Evolutionary conservation across 1,284 basidiomycete species (phyloP).

Genomic region (Vanrija pseudolonga): DNA sequence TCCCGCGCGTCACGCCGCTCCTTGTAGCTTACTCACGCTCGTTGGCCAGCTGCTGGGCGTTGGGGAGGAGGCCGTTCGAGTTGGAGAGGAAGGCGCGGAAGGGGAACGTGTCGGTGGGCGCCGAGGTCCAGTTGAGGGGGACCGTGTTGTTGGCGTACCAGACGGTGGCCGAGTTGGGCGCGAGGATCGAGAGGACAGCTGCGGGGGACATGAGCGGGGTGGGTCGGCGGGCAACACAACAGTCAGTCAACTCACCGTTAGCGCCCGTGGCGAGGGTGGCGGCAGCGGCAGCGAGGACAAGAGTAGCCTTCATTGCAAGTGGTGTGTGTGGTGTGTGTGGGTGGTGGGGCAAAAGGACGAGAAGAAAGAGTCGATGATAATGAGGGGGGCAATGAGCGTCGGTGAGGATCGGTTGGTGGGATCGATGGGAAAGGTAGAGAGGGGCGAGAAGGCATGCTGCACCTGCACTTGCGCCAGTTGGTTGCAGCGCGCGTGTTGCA

Average conservation of each 20-base stretch:
- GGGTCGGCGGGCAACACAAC: too few species aligned
- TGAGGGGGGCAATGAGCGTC: not conserved
- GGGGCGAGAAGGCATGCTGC: too few species aligned
- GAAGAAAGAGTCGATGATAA: not conserved
- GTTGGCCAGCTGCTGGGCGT: slow-evolving; percentile 40
- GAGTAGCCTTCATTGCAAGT: slow-evolving; percentile 13
- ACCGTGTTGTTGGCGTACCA: slow-evolving; percentile 46
- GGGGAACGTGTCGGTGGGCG: slow-evolving; percentile 30
- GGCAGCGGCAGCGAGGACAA: slow-evolving; percentile 10
- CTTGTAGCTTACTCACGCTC: slow-evolving; percentile 24
- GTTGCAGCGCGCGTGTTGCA: too few species aligned
- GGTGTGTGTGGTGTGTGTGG: not conserved
- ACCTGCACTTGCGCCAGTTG: too few species aligned
- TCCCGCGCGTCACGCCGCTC: not conserved
- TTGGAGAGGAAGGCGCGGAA: slow-evolving; percentile 40
- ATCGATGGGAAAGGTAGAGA: too few species aligned
- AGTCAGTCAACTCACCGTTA: slow-evolving; percentile 14
- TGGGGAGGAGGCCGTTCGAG: slow-evolving; percentile 24
- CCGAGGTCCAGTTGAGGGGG: slow-evolving; percentile 40
- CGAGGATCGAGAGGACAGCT: slow-evolving; percentile 38
- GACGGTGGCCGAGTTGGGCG: slow-evolving; percentile 30
- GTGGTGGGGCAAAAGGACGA: not conserved
- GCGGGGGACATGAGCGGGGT: not conserved
- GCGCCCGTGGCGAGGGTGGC: slow-evolving; percentile 17
- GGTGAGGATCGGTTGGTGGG: not conserved